Evolutionary conservation across 441 rosid genomes (phyloP).

Genomic region (Croton setiger): DNA sequence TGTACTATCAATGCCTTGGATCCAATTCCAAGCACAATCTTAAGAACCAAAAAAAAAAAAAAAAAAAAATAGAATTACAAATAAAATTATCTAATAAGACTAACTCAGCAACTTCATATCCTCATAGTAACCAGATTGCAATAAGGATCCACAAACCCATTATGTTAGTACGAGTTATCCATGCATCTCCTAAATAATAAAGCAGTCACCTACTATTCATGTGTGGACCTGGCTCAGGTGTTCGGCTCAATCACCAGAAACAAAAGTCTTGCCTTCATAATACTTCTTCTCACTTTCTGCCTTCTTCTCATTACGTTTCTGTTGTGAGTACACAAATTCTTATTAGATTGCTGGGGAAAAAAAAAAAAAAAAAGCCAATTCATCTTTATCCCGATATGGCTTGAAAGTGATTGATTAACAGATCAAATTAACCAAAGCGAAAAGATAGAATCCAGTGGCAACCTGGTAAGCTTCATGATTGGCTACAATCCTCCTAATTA

Average conservation of each 20-base stretch:
- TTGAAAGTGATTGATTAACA: background rate
- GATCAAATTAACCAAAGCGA: background rate
- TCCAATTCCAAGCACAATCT: conserved; percentile 17
- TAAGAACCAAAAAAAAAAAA: background rate
- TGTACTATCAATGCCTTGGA: conserved; percentile 12
- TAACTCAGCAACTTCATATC: conserved; percentile 21
- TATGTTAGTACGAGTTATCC: conserved; percentile 17
- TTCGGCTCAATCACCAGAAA: conserved; percentile 54
- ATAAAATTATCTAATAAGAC: conserved; percentile 11
- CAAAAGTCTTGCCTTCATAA: conserved; percentile 45
- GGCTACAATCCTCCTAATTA: conserved; percentile 60
- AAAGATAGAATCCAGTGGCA: background rate
- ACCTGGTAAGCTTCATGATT: conserved; percentile 70
- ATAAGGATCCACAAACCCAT: conserved; percentile 15
- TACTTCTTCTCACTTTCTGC: conserved; percentile 53
- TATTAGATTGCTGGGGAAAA: conserved; percentile 1
- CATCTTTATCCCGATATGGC: background rate
- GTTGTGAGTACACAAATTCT: conserved; percentile 13
- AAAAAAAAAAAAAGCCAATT: background rate
- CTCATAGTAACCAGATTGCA: conserved; percentile 8
- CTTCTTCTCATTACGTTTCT: conserved; percentile 73
- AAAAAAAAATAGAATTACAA: conserved; percentile 9
- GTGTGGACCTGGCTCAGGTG: conserved; percentile 9
- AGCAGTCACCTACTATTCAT: conserved; percentile 5
- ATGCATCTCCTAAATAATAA: background rate